Evolutionary conservation across 768 basidiomycete species (phyloP), one percentile per base, ranked within the genome.

Genomic region (Pholiota molesta): DNA sequence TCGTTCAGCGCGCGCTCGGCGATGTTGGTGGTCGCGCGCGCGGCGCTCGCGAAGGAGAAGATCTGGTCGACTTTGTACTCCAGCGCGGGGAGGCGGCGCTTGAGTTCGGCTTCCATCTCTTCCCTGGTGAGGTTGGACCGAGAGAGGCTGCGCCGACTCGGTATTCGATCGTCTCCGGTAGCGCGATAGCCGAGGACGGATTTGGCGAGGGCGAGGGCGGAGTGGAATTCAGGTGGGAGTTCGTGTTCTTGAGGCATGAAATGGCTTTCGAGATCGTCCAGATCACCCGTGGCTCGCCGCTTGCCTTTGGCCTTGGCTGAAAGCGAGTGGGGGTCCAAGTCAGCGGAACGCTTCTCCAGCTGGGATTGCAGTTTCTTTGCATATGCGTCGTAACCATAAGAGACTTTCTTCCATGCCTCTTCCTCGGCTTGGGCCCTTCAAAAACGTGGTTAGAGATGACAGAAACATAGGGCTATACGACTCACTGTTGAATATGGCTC

Each of bases 371-470:
- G 76, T 28, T 77, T 78, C 62, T 81, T 78, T 49, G 76, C 73
- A 67, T 85, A 86, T 66, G 83, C 71, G 37, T 89, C 85, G 68
- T 91, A 91, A 44, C 79, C 81, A 51, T 83, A 82, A 7, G 80
- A 79, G 0, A 85, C 81, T 63, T 85, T 82, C 47, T 83, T 81
- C 92, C 92, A 93, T n/a, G 84, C 83, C 57, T 87, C 87, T 31
- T 87, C 86, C 69, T 93, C 92, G 52, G 80, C 79, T 68, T 88
- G 69, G 44, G 73, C 72, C 33, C 81, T 49, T 49, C 81, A 35
- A 33, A 45, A 35, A 61, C 11, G 55, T 55, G 14, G 42, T 64
- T 33, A 58, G 31, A 10, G 14, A 35, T 19, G 23, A 55, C 11
- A 19, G 26, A 57, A 13, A 53, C 17, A 4, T 10, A 16, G 42